Evolutionary conservation across 2,329 filamentous ascomycete species (phyloP).

Genomic region (Trichoderma harzianum): DNA sequence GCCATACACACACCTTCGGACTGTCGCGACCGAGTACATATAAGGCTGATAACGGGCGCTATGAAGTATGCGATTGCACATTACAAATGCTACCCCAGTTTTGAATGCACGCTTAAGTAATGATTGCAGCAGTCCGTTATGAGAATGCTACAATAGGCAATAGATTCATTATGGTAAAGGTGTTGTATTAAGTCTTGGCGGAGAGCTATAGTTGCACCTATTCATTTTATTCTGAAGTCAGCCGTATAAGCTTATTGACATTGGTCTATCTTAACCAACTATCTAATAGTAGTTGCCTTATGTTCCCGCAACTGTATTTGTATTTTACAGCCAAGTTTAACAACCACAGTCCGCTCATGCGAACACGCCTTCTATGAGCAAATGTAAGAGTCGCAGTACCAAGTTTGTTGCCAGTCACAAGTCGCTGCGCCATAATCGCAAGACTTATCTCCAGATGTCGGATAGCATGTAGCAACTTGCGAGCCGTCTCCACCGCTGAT

Average conservation of each 20-base stretch:
- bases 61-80: neutral
- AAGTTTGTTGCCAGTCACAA: neutral
- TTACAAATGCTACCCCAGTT: neutral
- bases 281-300: too few relatives aligned
- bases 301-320: neutral
- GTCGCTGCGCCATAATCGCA: neutral
- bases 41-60: neutral
- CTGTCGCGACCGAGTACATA: neutral
- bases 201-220: neutral
- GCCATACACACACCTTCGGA: slow-evolving; percentile 6
- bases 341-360: neutral
- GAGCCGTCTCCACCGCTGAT: neutral
- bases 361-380: neutral
- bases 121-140: neutral
- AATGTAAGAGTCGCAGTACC: neutral
- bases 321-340: neutral
- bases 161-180: neutral
- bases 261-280: too few relatives aligned
- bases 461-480: neutral
- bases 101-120: neutral
- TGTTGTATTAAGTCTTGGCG: neutral
- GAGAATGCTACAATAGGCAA: neutral
- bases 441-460: neutral
- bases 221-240: neutral
- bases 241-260: neutral